A percentile compares a stretch with the other conserved stretches of the same genome.
These are phyloP conservation scores for Penicillium longicatenatum DNA, from an alignment of 495 filamentous ascomycete species.

Conservation along the genomic window DNA sequence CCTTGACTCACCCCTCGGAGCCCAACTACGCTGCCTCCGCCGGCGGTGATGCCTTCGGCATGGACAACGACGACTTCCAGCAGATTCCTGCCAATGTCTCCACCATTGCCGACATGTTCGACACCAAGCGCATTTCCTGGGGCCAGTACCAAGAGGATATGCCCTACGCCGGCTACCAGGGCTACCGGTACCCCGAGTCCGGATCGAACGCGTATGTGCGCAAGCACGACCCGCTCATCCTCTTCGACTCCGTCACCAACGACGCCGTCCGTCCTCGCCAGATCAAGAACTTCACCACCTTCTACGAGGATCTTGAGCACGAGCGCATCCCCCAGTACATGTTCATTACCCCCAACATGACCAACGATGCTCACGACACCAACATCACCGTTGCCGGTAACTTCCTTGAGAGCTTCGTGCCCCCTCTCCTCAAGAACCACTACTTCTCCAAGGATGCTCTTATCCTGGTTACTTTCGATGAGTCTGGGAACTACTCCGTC, in stretches of 20 bases:
- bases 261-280: constrained; percentile 55
- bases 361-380: constrained; percentile 71
- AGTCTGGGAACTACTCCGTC: constrained; percentile 56
- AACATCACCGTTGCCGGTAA: constrained; percentile 59
- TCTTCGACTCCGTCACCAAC: constrained; percentile 59
- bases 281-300: constrained; percentile 70
- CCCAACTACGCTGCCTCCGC: constrained; percentile 70
- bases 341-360: constrained; percentile 79
- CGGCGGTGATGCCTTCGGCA: constrained; percentile 66
- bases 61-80: constrained; percentile 66
- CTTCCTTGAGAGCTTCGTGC: constrained; percentile 61
- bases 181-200: constrained; percentile 49
- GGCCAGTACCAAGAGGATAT: constrained; percentile 68
- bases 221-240: constrained; percentile 71
- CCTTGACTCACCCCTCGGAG: constrained; percentile 66
- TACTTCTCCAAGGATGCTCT: constrained; percentile 72
- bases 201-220: constrained; percentile 69
- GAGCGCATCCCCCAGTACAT: constrained; percentile 68
- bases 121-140: constrained; percentile 68
- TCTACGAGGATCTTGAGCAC: constrained; percentile 58
- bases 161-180: constrained; percentile 69
- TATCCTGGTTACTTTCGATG: constrained; percentile 69
- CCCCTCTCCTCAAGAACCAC: constrained; percentile 60
- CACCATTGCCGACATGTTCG: constrained; percentile 68
- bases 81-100: constrained; percentile 61